Evolutionary conservation across 2,329 filamentous ascomycete genomes (phyloP).

Genomic region (Juglanconis oblonga): DNA sequence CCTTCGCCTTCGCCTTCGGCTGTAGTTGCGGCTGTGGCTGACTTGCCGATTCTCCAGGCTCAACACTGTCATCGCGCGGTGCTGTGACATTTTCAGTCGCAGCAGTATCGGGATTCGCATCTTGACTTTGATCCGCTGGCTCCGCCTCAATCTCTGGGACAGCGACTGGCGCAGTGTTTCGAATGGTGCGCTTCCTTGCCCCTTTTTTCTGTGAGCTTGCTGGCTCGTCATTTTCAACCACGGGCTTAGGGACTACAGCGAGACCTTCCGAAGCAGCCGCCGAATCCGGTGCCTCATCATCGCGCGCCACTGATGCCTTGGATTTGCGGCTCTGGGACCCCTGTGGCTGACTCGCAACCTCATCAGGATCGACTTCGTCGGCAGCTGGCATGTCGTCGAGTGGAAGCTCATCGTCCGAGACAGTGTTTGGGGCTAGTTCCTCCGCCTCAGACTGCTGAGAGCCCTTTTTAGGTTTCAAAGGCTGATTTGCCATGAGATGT

Average conservation of each 20-base stretch:
- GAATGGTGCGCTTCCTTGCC: not conserved
- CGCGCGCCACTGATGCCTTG: not conserved
- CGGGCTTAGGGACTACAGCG: not conserved
- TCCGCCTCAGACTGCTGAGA: not conserved
- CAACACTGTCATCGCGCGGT: not conserved
- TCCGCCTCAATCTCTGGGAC: not conserved
- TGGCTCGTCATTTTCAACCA: not conserved
- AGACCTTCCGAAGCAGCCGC: not conserved
- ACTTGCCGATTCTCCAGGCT: not conserved
- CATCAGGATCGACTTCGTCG: not conserved
- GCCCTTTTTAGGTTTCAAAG: not conserved
- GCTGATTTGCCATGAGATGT: not conserved
- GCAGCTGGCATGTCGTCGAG: constrained; percentile 2
- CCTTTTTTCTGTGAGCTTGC: not conserved
- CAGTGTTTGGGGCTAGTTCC: not conserved
- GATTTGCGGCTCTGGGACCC: not conserved
- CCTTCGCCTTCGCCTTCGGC: not conserved
- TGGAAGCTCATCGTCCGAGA: constrained; percentile 1
- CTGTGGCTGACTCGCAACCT: not conserved
- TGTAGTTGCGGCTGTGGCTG: not conserved
- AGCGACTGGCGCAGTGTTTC: not conserved
- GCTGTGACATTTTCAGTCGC: not conserved
- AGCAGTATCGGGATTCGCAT: no score
- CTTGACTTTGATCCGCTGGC: not conserved
- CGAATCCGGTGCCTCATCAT: not conserved